phyloP scores from a whole-genome alignment of 805 yeast species.

The Kodamaea fukazawae region DNA sequence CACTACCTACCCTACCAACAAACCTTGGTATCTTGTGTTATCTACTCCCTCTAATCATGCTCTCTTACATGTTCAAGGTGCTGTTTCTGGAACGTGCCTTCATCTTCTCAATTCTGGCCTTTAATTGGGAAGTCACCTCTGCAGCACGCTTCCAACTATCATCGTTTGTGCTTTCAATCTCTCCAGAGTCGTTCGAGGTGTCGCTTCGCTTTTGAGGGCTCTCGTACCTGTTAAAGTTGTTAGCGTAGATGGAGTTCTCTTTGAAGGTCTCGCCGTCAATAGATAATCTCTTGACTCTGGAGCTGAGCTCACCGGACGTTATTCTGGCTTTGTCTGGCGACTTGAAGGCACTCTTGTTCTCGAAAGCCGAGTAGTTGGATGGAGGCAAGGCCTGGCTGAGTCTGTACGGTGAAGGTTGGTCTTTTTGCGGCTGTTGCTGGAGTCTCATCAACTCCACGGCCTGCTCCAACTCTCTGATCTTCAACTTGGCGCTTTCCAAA shows the following conservation, averaged over 20 bases:
- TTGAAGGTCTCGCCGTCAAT: slow-evolving; percentile 18
- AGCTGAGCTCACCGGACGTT: slow-evolving; percentile 36
- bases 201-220: slow-evolving; percentile 17
- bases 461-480: slow-evolving; percentile 52
- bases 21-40: no score
- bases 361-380: neutral
- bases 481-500: slow-evolving; percentile 54
- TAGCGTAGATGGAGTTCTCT: slow-evolving; percentile 10
- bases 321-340: slow-evolving; percentile 18
- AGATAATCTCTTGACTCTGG: slow-evolving; percentile 39
- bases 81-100: slow-evolving; percentile 51
- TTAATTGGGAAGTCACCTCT: slow-evolving; percentile 80
- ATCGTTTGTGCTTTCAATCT: slow-evolving; percentile 43
- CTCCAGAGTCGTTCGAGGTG: slow-evolving; percentile 18
- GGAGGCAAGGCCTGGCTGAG: neutral
- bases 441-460: slow-evolving; percentile 30
- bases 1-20: no score
- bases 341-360: slow-evolving; percentile 3
- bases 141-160: slow-evolving; percentile 89
- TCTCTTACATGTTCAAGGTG: no score
- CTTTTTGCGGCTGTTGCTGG: slow-evolving; percentile 26
- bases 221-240: slow-evolving; percentile 19
- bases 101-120: slow-evolving; percentile 87
- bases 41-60: no score
- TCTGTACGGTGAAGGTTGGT: slow-evolving; percentile 4